These are phyloP conservation scores for Xylariomycetidae sp. DNA, from an alignment of 2,329 filamentous ascomycete species.

Conservation along the genomic window DNA sequence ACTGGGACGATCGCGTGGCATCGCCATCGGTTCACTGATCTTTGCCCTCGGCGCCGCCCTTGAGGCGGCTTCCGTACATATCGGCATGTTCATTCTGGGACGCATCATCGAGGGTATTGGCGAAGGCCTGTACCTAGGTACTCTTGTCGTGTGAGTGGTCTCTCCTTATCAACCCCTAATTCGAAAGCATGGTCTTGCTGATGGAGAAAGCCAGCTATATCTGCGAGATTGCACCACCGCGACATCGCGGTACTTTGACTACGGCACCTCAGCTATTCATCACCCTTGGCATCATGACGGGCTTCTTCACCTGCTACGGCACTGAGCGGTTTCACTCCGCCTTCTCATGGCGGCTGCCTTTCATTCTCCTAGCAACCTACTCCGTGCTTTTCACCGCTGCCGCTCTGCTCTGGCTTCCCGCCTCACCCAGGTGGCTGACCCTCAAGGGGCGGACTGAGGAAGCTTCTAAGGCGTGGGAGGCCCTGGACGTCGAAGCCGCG, in stretches of 20 bases:
- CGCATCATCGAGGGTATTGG: conserved; percentile 51
- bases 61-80: conserved; percentile 14
- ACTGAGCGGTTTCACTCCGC: conserved; percentile 33
- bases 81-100: conserved; percentile 33
- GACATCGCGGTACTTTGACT: conserved; percentile 43
- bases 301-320: conserved; percentile 58
- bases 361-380: conserved; percentile 33
- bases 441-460: conserved; percentile 35
- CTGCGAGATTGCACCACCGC: conserved; percentile 52
- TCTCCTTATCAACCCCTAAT: too few relatives aligned
- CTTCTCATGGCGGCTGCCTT: conserved; percentile 50
- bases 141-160: conserved; percentile 41
- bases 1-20: conserved; percentile 45
- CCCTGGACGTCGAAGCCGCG: neutral
- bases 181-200: too few relatives aligned
- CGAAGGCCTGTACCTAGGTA: conserved; percentile 48
- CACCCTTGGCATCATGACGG: conserved; percentile 43
- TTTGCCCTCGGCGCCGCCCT: conserved; percentile 32
- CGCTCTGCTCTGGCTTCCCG: conserved; percentile 29
- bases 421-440: conserved; percentile 52
- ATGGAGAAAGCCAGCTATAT: too few relatives aligned
- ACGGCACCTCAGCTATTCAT: conserved; percentile 49
- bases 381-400: conserved; percentile 27
- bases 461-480: conserved; percentile 25
- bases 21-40: conserved; percentile 45